These are phyloP conservation scores for Thelephora aurantiotincta DNA, from an alignment of 768 basidiomycete species.

Conservation along the genomic window DNA sequence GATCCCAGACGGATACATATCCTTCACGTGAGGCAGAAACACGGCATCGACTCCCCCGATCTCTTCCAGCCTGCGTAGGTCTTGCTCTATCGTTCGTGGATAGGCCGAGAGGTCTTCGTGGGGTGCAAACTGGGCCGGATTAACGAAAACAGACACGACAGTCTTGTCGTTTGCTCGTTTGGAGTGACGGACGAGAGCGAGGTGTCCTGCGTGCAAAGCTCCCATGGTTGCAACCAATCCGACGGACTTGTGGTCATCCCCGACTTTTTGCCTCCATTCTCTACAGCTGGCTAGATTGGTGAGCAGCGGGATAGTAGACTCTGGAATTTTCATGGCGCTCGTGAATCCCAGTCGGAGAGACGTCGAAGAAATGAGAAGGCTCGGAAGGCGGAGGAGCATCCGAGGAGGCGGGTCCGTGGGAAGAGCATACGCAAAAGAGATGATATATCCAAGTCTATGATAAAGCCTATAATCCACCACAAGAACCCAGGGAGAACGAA, in stretches of 20 bases:
- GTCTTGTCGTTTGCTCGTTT: conserved; percentile 73
- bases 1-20: conserved; percentile 93
- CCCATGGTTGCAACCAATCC: conserved; percentile 99
- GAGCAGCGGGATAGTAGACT: conserved; percentile 31
- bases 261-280: conserved; percentile 60
- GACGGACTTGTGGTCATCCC: conserved; percentile 46
- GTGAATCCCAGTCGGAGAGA: no score
- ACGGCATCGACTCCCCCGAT: conserved; percentile 29
- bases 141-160: conserved; percentile 92
- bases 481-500: no score
- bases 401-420: no score
- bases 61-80: conserved; percentile 46
- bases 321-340: conserved; percentile 9
- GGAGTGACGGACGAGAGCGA: conserved; percentile 72
- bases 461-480: no score
- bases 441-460: no score
- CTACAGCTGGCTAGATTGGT: conserved; percentile 48
- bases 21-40: conserved; percentile 64
- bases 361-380: no score
- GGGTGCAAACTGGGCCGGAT: conserved; percentile 94
- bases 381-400: no score
- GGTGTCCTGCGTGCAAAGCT: conserved; percentile 86
- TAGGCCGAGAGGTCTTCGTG: conserved; percentile 88
- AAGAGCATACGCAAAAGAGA: no score
- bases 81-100: conserved; percentile 71